Percentiles rank a stretch among this genome's conserved stretches.
Evolutionary conservation across 345 rosid species (phyloP).

Genomic region (Brassica rapa): DNA sequence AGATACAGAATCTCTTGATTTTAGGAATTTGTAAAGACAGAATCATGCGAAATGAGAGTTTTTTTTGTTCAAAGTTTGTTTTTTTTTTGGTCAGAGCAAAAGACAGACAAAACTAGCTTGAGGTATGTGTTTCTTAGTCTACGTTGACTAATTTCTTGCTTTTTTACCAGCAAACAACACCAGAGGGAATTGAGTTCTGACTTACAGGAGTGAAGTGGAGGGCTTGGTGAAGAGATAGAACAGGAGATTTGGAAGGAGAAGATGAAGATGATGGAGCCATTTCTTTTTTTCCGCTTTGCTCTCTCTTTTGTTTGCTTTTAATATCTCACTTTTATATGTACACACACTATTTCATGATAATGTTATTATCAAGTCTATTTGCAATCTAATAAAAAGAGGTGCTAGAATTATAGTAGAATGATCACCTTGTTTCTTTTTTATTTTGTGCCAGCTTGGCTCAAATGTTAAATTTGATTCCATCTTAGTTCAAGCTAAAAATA

Average conservation of each 20-base stretch:
- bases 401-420: not conserved
- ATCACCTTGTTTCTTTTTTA: not conserved
- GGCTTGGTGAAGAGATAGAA: conserved; percentile 53
- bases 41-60: not conserved
- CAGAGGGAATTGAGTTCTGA: conserved; percentile 3
- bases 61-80: not conserved
- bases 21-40: not conserved
- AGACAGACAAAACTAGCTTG: conserved; percentile 18
- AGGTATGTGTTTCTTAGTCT: conserved; percentile 7
- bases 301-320: conserved; percentile 20
- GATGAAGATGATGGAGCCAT: conserved; percentile 74
- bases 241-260: conserved; percentile 62
- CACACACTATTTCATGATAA: conserved; percentile 25
- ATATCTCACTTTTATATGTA: conserved; percentile 26
- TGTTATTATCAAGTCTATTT: conserved; percentile 31
- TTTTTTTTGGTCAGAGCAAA: not conserved
- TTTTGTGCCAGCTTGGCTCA: conserved; percentile 18
- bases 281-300: conserved; percentile 1
- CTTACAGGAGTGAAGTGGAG: conserved; percentile 81
- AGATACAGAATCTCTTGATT: not conserved
- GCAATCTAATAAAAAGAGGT: not conserved
- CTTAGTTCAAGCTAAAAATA: conserved; percentile 19
- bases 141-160: not conserved
- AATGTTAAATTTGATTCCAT: conserved; percentile 36
- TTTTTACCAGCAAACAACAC: not conserved